Base-by-base conservation (phyloP, 495 filamentous ascomycete species). In the Penicillium soppii region DNA sequence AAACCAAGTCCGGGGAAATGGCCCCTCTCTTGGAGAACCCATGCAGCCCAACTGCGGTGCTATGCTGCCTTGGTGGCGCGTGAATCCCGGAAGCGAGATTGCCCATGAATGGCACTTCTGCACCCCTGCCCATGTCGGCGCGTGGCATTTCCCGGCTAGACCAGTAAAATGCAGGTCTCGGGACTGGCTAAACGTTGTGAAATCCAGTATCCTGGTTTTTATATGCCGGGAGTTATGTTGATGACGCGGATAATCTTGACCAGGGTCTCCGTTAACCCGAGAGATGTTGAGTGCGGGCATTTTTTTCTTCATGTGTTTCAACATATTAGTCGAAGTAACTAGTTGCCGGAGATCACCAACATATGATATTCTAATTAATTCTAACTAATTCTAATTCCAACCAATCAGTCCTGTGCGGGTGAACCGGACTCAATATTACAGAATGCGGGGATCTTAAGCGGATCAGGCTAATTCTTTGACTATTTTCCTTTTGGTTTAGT, bases 391-490 rank as follows among this genome's bases (percentile, higher is more conserved):
- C 13, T 13, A 38, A 13, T 13, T 12, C 22, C 2, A 37, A 25
- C 35, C 33, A 48, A 38, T 38, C 35, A 40, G 17, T 27, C 8
- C 42, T 1, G 7, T 13, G 7, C 17, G 12, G 19, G 17, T 3
- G 23, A 33, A 32, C 19, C 29, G 29, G 43, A 45, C 19, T 10
- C 17, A 15, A 13, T 6, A 25, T 15, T 41, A 7, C 20, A n/a
- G 56, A 62, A 60, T 63, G 60, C 60, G 60, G 60, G 60, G 60
- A 52, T 27, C 43, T 57, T 54, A 60, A 42, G 53, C 53, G 33
- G 54, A 54, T 54, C 50, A 52, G 50, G 47, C 59, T 60, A 60
- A n/a, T n/a, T 49, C 54, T 37, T 50, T 25, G 33, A 17, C 8
- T 50, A 52, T 39, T 38, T 45, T 43, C 44, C 27, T 57, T 20